Evolutionary conservation across 1,284 basidiomycete genomes (phyloP).

Genomic region (Amylostereum chailletii): DNA sequence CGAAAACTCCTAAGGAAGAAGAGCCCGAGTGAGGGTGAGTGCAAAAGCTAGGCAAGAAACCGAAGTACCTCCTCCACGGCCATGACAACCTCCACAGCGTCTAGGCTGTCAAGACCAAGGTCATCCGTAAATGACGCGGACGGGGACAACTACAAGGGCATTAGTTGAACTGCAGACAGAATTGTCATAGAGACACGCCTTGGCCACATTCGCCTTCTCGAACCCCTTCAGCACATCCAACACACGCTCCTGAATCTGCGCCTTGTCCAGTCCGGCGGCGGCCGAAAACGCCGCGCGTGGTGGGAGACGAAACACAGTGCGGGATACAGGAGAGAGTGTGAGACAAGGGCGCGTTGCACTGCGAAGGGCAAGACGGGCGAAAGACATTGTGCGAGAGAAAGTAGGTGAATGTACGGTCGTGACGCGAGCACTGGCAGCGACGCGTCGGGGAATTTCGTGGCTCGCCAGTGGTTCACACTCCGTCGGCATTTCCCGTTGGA

Average conservation of each 20-base stretch:
- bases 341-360: constrained; percentile 22
- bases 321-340: constrained; percentile 20
- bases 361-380: constrained; percentile 31
- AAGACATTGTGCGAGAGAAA: constrained; percentile 26
- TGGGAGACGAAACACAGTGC: constrained; percentile 22
- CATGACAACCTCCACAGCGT: constrained; percentile 99
- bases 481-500: too few species aligned
- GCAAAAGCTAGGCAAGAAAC: constrained; percentile 1
- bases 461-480: not conserved
- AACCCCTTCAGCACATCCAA: constrained; percentile 89
- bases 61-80: constrained; percentile 88
- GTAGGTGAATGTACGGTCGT: not conserved
- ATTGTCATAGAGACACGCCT: constrained; percentile 44
- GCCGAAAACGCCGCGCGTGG: constrained; percentile 66
- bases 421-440: not conserved
- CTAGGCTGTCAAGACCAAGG: constrained; percentile 93
- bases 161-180: constrained; percentile 12
- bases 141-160: constrained; percentile 52
- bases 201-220: constrained; percentile 86
- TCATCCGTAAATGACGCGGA: constrained; percentile 79
- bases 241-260: constrained; percentile 76
- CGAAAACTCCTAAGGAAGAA: constrained; percentile 59
- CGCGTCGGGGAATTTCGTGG: not conserved
- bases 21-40: not conserved
- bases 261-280: constrained; percentile 63